Evolutionary conservation across 148 eudicot genomes (phyloP).

Genomic region (Cornus controversa): DNA sequence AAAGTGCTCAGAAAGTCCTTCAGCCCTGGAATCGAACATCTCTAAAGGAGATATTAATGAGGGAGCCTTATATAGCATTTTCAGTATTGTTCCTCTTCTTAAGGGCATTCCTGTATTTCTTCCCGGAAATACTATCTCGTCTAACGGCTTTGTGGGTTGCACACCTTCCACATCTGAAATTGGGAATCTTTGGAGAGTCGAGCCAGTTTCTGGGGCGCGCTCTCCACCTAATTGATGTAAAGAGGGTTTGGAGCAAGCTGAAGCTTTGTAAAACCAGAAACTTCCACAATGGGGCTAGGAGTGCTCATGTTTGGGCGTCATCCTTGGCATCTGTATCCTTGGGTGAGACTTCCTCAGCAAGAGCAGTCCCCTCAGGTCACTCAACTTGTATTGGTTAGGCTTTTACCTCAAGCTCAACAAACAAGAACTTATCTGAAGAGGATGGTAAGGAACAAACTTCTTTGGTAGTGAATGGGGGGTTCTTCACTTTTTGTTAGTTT

Average conservation of each 20-base stretch:
- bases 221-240: constrained; percentile 31
- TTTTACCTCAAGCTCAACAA: neutral
- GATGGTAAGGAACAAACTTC: neutral
- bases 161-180: constrained; percentile 24
- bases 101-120: constrained; percentile 35
- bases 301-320: constrained; percentile 46
- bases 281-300: constrained; percentile 42
- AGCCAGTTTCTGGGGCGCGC: constrained; percentile 37
- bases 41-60: constrained; percentile 28
- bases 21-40: constrained; percentile 34
- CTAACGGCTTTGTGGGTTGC: constrained; percentile 33
- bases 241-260: constrained; percentile 40
- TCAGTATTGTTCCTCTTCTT: constrained; percentile 32
- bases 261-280: constrained; percentile 41
- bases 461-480: neutral
- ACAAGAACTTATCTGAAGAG: neutral
- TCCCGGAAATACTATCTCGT: constrained; percentile 30
- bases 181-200: constrained; percentile 43
- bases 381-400: constrained; percentile 2
- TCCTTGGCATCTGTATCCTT: constrained; percentile 49
- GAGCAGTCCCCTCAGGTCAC: constrained; percentile 16
- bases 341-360: constrained; percentile 40
- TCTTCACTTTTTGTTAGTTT: neutral
- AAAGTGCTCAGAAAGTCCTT: constrained; percentile 10
- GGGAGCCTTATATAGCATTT: constrained; percentile 38